Percentiles rank a stretch among this genome's conserved stretches.
phyloP scores from a whole-genome alignment of 78 protist species.

The Polysphondylium violaceum region DNA sequence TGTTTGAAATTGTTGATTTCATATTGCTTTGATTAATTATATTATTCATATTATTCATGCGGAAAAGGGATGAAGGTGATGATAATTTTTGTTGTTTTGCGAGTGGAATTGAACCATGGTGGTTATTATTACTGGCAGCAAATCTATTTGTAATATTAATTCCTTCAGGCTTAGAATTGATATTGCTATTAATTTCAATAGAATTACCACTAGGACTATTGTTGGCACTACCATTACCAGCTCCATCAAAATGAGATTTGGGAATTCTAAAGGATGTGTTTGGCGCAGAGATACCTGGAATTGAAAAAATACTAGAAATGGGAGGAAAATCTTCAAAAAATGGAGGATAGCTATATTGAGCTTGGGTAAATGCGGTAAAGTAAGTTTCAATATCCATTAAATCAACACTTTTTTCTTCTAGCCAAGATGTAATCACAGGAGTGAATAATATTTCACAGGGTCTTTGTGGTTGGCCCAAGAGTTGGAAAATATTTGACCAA shows the following conservation, averaged over 20 bases:
- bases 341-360: conserved; percentile 50
- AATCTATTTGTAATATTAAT: too few species aligned
- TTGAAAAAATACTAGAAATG: conserved; percentile 13
- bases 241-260: conserved; percentile 31
- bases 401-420: conserved; percentile 48
- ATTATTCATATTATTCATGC: too few species aligned
- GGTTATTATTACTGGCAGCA: too few species aligned
- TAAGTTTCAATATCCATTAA: conserved; percentile 74
- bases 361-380: conserved; percentile 71
- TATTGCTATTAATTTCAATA: not conserved
- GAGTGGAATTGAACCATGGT: too few species aligned
- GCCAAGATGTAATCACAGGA: conserved; percentile 67
- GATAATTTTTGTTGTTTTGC: too few species aligned
- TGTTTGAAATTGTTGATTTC: too few species aligned
- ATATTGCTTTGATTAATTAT: too few species aligned
- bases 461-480: conserved; percentile 64
- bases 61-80: too few species aligned
- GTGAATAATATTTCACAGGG: conserved; percentile 48
- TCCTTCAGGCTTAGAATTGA: too few species aligned
- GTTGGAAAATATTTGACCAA: conserved; percentile 57
- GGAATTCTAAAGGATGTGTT: conserved; percentile 53
- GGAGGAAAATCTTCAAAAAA: conserved; percentile 41
- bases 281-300: conserved; percentile 70
- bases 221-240: not conserved
- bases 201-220: not conserved